A percentile compares a stretch with the other conserved stretches of the same genome.
phyloP scores from a whole-genome alignment of 2,329 filamentous ascomycete genomes.

The Phoma herbarum region DNA sequence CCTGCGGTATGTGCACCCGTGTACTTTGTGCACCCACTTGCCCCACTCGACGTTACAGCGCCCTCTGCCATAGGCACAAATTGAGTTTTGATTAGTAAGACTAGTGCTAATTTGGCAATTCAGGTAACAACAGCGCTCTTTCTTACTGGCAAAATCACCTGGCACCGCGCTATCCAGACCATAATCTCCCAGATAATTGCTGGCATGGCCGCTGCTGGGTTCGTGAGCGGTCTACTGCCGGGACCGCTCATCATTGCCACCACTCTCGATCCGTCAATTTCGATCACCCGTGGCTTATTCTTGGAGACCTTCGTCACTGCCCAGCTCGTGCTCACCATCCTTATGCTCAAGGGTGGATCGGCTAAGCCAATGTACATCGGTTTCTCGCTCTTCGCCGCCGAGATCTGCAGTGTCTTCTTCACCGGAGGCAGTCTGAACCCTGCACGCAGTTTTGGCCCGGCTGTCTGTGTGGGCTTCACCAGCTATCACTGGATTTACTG shows the following conservation, averaged over 20 bases:
- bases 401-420: conserved; percentile 59
- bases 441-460: conserved; percentile 57
- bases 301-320: conserved; percentile 46
- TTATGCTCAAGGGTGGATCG: conserved; percentile 66
- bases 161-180: conserved; percentile 35
- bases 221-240: conserved; percentile 44
- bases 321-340: conserved; percentile 47
- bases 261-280: conserved; percentile 33
- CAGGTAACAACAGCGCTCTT: conserved; percentile 40
- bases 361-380: conserved; percentile 79
- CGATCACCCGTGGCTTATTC: conserved; percentile 38
- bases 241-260: conserved; percentile 38
- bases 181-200: conserved; percentile 43
- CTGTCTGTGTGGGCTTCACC: conserved; percentile 52
- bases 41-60: conserved; percentile 40
- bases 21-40: conserved; percentile 23
- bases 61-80: not conserved
- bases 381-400: conserved; percentile 70
- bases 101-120: conserved; percentile 4
- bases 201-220: conserved; percentile 41
- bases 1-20: conserved; percentile 39
- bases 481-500: conserved; percentile 54
- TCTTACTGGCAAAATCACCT: conserved; percentile 33
- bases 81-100: not conserved
- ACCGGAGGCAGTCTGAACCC: conserved; percentile 59